A percentile compares a stretch with the other conserved stretches of the same genome.
phyloP scores from a whole-genome alignment of 2,329 filamentous ascomycete genomes.

The Lachnellula hyalina region DNA sequence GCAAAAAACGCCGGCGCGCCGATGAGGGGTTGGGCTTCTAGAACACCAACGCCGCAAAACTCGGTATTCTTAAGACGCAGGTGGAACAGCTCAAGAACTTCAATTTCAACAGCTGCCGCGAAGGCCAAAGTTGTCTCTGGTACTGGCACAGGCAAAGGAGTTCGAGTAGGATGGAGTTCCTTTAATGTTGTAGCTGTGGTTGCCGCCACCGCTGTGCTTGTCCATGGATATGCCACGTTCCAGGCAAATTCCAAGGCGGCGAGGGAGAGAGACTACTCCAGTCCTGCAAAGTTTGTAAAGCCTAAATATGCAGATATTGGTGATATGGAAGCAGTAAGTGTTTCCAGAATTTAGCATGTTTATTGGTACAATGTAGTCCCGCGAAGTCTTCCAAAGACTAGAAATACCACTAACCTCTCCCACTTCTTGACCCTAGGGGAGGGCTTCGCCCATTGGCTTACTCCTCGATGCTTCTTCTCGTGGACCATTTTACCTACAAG shows the following conservation, averaged over 20 bases:
- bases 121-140: neutral
- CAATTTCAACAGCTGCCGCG: neutral
- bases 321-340: constrained; percentile 46
- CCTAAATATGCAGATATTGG: constrained; percentile 42
- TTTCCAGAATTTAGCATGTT: neutral
- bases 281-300: constrained; percentile 23
- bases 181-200: constrained; percentile 21
- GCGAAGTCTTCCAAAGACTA: no score
- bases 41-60: neutral
- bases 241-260: constrained; percentile 9
- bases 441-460: no score
- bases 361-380: neutral
- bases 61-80: neutral
- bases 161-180: constrained; percentile 22
- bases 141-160: neutral
- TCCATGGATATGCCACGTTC: constrained; percentile 14
- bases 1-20: constrained; percentile 8
- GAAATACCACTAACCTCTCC: no score
- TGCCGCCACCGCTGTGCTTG: constrained; percentile 16
- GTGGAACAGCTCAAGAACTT: constrained; percentile 15
- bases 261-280: constrained; percentile 25
- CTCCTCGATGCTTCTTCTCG: neutral
- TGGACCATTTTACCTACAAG: neutral
- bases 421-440: no score
- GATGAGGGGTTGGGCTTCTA: constrained; percentile 13